Evolutionary conservation across 345 rosid species (phyloP).

Genomic region (Iberis pinnata): DNA sequence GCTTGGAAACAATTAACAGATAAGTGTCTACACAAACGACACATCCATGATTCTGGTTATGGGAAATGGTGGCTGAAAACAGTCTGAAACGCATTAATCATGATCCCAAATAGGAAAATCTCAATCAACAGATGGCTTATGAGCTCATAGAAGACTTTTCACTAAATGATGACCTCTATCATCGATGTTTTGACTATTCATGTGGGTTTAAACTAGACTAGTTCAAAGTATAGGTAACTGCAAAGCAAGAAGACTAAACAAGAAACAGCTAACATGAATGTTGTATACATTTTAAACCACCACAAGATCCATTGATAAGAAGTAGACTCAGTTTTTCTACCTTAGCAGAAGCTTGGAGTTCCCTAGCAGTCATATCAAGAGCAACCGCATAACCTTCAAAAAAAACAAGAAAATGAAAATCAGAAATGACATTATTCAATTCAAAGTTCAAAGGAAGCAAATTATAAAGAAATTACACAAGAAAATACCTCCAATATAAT

Average conservation of each 20-base stretch:
- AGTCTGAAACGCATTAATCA: background rate
- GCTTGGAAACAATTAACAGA: background rate
- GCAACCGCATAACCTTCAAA: slow-evolving; percentile 96
- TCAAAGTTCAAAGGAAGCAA: background rate
- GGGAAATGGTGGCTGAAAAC: background rate
- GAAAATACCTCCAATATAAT: slow-evolving; percentile 68
- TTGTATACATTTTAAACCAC: background rate
- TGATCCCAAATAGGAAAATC: background rate
- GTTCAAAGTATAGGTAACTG: background rate
- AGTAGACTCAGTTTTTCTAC: slow-evolving; percentile 17
- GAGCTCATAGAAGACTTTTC: background rate
- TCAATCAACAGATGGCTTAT: background rate
- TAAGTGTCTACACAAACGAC: background rate
- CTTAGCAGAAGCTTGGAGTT: slow-evolving; percentile 83
- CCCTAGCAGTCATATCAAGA: slow-evolving; percentile 95
- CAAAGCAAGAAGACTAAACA: background rate
- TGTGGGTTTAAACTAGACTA: background rate
- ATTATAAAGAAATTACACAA: background rate
- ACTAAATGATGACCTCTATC: background rate
- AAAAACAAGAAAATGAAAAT: background rate
- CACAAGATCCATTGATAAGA: background rate
- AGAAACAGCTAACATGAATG: background rate
- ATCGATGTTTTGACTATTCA: background rate
- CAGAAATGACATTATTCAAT: background rate
- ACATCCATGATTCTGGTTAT: background rate